Percentiles rank a stretch among this genome's conserved stretches.
Evolutionary conservation across 2,329 filamentous ascomycete species (phyloP).

Genomic region (Ophiocordyceps camponoti-leonardi): DNA sequence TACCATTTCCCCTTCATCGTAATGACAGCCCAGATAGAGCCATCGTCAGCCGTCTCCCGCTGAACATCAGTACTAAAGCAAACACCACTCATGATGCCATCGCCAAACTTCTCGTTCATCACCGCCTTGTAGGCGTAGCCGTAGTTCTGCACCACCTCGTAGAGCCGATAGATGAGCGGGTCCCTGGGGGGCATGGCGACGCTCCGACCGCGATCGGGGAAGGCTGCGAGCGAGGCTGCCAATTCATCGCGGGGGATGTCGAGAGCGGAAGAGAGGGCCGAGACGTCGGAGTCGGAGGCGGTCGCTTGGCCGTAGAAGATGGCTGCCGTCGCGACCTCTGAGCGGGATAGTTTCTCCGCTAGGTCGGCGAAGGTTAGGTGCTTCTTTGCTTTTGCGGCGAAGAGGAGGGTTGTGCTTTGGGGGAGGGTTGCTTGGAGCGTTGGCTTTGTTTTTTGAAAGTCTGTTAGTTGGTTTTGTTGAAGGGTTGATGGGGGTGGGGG

Average conservation of each 20-base stretch:
- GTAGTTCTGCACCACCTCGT: slow-evolving; percentile 93
- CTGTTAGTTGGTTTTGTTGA: too few species aligned
- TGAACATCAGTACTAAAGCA: slow-evolving; percentile 81
- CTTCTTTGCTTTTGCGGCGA: slow-evolving; percentile 56
- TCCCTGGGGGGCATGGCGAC: slow-evolving; percentile 19
- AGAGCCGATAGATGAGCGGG: slow-evolving; percentile 62
- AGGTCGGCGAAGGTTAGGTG: slow-evolving; percentile 67
- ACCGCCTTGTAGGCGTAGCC: slow-evolving; percentile 93
- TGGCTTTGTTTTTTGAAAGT: too few species aligned
- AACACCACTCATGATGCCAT: slow-evolving; percentile 95
- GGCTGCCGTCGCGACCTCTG: slow-evolving; percentile 72
- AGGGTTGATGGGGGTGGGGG: too few species aligned
- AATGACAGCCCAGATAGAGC: slow-evolving; percentile 70
- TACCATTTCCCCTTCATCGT: slow-evolving; percentile 73
- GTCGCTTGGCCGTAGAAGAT: slow-evolving; percentile 81
- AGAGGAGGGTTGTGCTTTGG: slow-evolving; percentile 29
- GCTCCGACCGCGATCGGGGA: slow-evolving; percentile 64
- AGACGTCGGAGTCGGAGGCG: slow-evolving; percentile 50
- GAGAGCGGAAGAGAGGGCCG: slow-evolving; percentile 49
- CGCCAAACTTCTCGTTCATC: slow-evolving; percentile 85
- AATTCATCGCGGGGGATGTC: slow-evolving; percentile 39
- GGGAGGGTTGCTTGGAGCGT: neutral
- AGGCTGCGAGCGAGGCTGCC: slow-evolving; percentile 46
- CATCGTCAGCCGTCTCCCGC: slow-evolving; percentile 78
- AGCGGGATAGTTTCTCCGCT: slow-evolving; percentile 53